Conservation (phyloP, 192 early-diverging fungal species). For the Obelidium mucronatum region DNA sequence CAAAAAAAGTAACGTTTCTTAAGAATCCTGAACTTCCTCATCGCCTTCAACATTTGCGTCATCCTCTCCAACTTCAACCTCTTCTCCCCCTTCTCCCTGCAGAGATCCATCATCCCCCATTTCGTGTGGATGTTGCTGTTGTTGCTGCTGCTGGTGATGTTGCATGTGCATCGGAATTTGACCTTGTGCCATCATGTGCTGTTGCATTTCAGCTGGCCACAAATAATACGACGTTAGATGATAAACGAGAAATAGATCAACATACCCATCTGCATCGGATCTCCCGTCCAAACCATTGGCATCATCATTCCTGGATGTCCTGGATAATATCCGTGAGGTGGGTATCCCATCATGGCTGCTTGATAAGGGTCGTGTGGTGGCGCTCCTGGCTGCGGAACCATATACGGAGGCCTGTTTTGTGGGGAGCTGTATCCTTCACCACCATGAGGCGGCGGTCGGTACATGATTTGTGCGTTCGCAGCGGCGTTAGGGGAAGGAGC, state of each 20-base stretch:
- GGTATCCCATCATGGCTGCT: slow-evolving; percentile 25
- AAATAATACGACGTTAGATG: not conserved
- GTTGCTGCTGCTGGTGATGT: not conserved
- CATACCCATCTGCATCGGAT: slow-evolving; percentile 37
- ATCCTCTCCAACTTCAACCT: slow-evolving; percentile 1
- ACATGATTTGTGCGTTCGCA: not conserved
- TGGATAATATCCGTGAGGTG: slow-evolving; percentile 28
- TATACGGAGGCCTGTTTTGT: slow-evolving; percentile 13
- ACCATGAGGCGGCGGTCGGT: slow-evolving; percentile 4
- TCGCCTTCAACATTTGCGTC: slow-evolving; percentile 17
- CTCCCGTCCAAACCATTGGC: slow-evolving; percentile 15
- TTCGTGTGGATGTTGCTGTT: not conserved
- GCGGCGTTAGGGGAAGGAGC: not conserved
- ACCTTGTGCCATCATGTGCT: slow-evolving; percentile 23
- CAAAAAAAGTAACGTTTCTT: not conserved
- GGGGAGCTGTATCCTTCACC: slow-evolving; percentile 3
- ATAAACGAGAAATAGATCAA: not conserved
- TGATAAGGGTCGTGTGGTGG: slow-evolving; percentile 8
- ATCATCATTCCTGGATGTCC: slow-evolving; percentile 28
- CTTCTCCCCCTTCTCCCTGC: slow-evolving; percentile 6
- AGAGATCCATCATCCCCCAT: not conserved
- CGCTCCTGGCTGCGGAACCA: not conserved
- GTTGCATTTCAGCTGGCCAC: slow-evolving; percentile 29
- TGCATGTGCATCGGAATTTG: slow-evolving; percentile 18
- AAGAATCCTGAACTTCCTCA: not conserved